Conservation (phyloP, 1,284 basidiomycete species). For the Leccinum griseonigrum region DNA sequence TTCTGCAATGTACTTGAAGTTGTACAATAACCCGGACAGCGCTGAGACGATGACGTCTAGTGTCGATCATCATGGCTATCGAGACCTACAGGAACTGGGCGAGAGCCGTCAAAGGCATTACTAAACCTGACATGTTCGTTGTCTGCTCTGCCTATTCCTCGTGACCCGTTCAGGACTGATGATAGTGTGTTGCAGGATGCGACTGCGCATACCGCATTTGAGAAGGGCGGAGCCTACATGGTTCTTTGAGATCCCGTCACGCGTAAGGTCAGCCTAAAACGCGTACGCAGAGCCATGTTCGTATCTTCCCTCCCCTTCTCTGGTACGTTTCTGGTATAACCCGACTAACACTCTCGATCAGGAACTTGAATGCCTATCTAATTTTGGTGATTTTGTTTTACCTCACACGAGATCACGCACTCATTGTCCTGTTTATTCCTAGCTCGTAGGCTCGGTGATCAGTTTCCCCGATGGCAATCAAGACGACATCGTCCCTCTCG, state of each 20-base stretch:
- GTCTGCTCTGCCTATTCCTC: conserved; percentile 45
- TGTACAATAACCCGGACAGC: conserved; percentile 83
- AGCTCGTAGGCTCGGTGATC: conserved; percentile 88
- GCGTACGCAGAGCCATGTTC: conserved; percentile 83
- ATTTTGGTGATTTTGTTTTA: conserved; percentile 59
- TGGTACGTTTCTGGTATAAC: neutral
- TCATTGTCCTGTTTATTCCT: conserved; percentile 14
- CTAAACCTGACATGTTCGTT: conserved; percentile 86
- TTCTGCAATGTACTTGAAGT: conserved; percentile 87
- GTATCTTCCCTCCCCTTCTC: conserved; percentile 29
- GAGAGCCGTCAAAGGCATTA: conserved; percentile 80
- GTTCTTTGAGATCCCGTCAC: conserved; percentile 85
- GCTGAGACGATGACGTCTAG: conserved; percentile 94
- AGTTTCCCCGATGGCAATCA: conserved; percentile 92
- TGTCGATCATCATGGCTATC: conserved; percentile 88
- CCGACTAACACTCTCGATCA: conserved; percentile 25
- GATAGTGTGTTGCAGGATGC: conserved; percentile 53
- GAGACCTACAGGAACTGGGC: conserved; percentile 97
- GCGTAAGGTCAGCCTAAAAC: conserved; percentile 77
- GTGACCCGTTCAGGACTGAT: neutral
- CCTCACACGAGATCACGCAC: neutral
- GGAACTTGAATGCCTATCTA: conserved; percentile 66
- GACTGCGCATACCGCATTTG: conserved; percentile 93
- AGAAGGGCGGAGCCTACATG: conserved; percentile 90
- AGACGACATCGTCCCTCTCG: conserved; percentile 86